Conservation (phyloP, 192 early-diverging fungal genomes). For the Coemansia sp. region DNA sequence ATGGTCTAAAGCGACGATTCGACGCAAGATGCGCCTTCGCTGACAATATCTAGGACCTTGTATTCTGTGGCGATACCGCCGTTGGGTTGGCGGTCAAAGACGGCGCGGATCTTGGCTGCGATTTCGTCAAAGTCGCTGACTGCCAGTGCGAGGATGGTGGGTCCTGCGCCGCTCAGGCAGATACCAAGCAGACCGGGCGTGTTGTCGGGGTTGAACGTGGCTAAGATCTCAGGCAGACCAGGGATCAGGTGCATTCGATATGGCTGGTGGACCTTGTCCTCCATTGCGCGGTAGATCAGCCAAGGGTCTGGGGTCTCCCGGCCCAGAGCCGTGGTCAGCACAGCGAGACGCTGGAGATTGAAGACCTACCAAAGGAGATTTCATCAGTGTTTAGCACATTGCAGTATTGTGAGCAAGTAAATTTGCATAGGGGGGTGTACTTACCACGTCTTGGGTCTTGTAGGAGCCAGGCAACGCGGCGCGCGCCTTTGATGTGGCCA, state of each 20-base stretch:
- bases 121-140: conserved; percentile 83
- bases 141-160: conserved; percentile 91
- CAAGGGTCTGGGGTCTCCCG: conserved; percentile 69
- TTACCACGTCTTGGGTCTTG: conserved; percentile 77
- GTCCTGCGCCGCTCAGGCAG: conserved; percentile 94
- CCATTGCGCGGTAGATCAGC: conserved; percentile 89
- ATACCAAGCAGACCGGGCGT: conserved; percentile 86
- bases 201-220: conserved; percentile 68
- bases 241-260: conserved; percentile 94
- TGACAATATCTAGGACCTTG: conserved; percentile 53
- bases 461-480: conserved; percentile 80
- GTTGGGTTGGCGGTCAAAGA: conserved; percentile 45
- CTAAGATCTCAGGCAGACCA: conserved; percentile 85
- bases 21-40: conserved; percentile 45
- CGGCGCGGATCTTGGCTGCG: conserved; percentile 54
- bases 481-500: conserved; percentile 90
- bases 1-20: not conserved
- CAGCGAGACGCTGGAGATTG: conserved; percentile 93
- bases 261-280: conserved; percentile 94
- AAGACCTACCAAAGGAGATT: conserved; percentile 50
- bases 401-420: conserved; percentile 3
- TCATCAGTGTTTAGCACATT: not conserved
- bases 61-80: conserved; percentile 42
- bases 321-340: conserved; percentile 82
- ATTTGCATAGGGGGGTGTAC: conserved; percentile 14